Evolutionary conservation across 1,139 yeast species (phyloP).

Genomic region (Geotrichum aggregatum): DNA sequence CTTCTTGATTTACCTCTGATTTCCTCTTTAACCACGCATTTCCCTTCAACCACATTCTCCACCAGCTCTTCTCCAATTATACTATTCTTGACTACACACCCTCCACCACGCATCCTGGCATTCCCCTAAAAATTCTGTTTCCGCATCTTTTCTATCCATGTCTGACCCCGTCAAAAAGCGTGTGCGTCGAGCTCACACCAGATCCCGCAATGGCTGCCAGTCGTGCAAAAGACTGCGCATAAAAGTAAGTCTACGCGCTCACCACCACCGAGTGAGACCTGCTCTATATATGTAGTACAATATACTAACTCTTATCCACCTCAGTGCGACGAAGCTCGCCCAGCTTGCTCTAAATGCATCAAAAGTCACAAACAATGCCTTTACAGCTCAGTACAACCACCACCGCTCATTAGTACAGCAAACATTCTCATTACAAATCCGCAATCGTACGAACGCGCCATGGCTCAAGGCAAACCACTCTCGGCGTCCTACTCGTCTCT

Average conservation of each 20-base stretch:
- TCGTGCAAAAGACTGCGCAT: constrained; percentile 13
- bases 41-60: background rate
- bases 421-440: constrained; percentile 17
- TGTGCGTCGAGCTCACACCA: constrained; percentile 15
- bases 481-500: constrained; percentile 6
- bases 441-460: constrained; percentile 16
- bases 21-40: too few species aligned
- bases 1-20: too few species aligned
- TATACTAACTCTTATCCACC: background rate
- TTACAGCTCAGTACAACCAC: constrained; percentile 12
- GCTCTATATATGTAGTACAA: background rate
- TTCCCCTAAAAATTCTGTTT: too few species aligned
- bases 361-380: constrained; percentile 14
- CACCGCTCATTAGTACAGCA: constrained; percentile 15
- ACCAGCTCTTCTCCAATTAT: background rate
- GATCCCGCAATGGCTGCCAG: constrained; percentile 17
- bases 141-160: background rate
- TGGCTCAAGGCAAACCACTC: constrained; percentile 12
- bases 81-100: too few species aligned
- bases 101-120: too few species aligned
- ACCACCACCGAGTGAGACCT: too few species aligned
- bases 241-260: constrained; percentile 6
- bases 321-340: constrained; percentile 17
- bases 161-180: constrained; percentile 8
- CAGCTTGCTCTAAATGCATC: constrained; percentile 16